Conservation (phyloP, 192 early-diverging fungal species). For the Backusella westeae region DNA sequence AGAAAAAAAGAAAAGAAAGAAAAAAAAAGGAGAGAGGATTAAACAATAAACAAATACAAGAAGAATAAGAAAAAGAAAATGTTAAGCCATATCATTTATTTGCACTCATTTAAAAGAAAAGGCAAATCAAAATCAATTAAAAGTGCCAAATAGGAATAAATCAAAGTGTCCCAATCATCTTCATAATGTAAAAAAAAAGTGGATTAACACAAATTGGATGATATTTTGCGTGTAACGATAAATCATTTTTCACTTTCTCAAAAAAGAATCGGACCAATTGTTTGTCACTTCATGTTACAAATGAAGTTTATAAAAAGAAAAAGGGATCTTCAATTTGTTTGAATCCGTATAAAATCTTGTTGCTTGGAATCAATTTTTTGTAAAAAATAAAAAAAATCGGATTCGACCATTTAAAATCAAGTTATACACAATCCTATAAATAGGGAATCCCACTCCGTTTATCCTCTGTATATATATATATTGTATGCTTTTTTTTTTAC, state of each 20-base stretch:
- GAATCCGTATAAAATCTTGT: not conserved
- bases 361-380: not conserved
- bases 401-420: not conserved
- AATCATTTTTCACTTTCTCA: not conserved
- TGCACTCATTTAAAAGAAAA: not conserved
- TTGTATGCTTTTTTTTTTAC: not conserved
- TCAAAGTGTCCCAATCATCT: not conserved
- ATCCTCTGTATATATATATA: not conserved
- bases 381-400: not conserved
- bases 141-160: not conserved
- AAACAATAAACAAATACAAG: not conserved
- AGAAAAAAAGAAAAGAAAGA: not conserved
- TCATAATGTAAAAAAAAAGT: not conserved
- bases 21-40: not conserved
- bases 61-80: not conserved
- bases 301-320: conserved; percentile 8
- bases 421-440: conserved; percentile 3
- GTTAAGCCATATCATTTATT: not conserved
- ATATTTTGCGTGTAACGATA: not conserved
- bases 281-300: not conserved
- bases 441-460: not conserved
- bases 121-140: not conserved
- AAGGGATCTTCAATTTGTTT: not conserved
- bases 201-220: not conserved
- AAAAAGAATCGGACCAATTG: not conserved